Percentiles rank a stretch among this genome's conserved stretches.
phyloP scores from a whole-genome alignment of 2,329 filamentous ascomycete genomes.

The Diaporthe citriasiana region DNA sequence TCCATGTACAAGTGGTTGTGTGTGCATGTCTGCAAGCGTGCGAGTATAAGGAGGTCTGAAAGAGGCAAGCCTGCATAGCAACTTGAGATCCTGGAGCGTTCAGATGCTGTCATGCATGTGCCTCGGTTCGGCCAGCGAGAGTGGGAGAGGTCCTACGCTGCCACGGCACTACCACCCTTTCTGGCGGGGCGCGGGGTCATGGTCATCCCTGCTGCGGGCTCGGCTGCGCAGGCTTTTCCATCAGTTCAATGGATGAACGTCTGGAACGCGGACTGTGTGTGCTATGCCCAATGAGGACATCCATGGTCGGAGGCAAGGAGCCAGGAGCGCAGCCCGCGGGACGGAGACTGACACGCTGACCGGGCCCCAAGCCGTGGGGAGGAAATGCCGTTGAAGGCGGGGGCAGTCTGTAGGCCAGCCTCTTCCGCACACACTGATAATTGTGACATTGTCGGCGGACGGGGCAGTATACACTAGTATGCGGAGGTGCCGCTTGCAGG shows the following conservation, averaged over 20 bases:
- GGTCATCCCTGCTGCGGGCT: slow-evolving; percentile 10
- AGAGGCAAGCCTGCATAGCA: background rate
- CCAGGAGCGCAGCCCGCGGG: slow-evolving; percentile 21
- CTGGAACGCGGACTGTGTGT: slow-evolving; percentile 19
- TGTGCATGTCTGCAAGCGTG: background rate
- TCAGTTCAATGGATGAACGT: slow-evolving; percentile 10
- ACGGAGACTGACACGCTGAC: slow-evolving; percentile 4
- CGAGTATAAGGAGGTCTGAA: background rate
- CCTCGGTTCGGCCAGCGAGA: slow-evolving; percentile 26
- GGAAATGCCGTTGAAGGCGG: background rate
- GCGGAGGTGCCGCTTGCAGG: no score
- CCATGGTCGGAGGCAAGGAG: slow-evolving; percentile 20
- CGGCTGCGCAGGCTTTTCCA: background rate
- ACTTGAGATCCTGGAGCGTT: slow-evolving; percentile 3
- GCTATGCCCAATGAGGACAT: slow-evolving; percentile 26
- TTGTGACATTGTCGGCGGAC: background rate
- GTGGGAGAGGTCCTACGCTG: background rate
- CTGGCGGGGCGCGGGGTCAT: background rate
- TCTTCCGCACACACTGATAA: no score
- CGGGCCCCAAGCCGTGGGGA: background rate
- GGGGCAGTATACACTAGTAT: no score
- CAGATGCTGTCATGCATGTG: slow-evolving; percentile 21
- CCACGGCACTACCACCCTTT: background rate
- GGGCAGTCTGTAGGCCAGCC: background rate
- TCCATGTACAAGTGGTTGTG: background rate